phyloP scores from a whole-genome alignment of 106 monocot species.

The Acorus gramineus region DNA sequence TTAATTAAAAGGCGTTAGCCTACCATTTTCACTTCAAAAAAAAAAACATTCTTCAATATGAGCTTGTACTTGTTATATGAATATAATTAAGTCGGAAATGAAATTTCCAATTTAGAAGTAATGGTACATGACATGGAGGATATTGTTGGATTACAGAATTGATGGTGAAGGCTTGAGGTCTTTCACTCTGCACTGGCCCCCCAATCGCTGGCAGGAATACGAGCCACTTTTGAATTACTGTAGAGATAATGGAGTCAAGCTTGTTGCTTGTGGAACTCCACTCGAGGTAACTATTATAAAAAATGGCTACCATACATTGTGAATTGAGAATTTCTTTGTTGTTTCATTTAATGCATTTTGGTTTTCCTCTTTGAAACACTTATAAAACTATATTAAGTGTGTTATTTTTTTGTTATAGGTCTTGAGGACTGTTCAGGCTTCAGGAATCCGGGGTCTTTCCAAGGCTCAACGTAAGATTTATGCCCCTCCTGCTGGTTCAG shows the following conservation, averaged over 20 bases:
- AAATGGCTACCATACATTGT: not conserved
- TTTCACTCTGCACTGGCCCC: slow-evolving; percentile 66
- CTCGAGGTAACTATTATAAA: slow-evolving; percentile 56
- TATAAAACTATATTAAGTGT: not conserved
- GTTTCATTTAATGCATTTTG: too few relatives aligned
- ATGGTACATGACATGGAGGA: too few relatives aligned
- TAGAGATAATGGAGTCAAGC: slow-evolving; percentile 67
- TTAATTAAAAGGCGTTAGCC: too few relatives aligned
- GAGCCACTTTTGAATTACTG: slow-evolving; percentile 94
- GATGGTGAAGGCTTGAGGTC: slow-evolving; percentile 49
- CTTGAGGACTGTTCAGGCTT: slow-evolving; percentile 84
- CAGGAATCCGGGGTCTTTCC: slow-evolving; percentile 72
- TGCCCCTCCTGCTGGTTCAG: slow-evolving; percentile 89
- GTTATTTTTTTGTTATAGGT: slow-evolving; percentile 26
- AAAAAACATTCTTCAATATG: too few relatives aligned
- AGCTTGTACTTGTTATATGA: too few relatives aligned
- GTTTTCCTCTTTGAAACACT: too few relatives aligned
- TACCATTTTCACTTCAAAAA: too few relatives aligned
- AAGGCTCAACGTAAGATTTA: slow-evolving; percentile 69
- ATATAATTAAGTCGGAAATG: too few relatives aligned
- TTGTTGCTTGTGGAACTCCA: slow-evolving; percentile 94
- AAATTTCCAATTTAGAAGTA: too few relatives aligned
- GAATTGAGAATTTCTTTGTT: too few relatives aligned
- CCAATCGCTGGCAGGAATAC: slow-evolving; percentile 82
- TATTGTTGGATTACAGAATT: slow-evolving; percentile 59